Percentiles rank a stretch among this genome's conserved stretches.
Conservation (phyloP, 805 yeast genomes). For the Candida lessepsii region DNA sequence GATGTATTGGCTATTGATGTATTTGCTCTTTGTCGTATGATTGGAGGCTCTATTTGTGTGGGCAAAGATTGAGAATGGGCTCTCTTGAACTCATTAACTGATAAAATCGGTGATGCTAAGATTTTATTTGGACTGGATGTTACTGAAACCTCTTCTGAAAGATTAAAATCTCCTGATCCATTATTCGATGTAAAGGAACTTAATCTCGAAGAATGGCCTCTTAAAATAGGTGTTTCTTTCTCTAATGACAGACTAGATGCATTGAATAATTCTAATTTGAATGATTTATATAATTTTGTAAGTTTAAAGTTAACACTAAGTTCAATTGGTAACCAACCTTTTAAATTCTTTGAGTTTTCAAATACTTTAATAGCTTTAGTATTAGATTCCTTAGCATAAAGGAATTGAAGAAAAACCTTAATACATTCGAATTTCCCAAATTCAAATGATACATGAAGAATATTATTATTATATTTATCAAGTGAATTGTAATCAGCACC, state of each 20-base stretch:
- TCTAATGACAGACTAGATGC: background rate
- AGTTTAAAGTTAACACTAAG: constrained; percentile 31
- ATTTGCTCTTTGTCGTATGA: constrained; percentile 16
- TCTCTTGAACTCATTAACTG: constrained; percentile 26
- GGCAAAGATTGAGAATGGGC: constrained; percentile 37
- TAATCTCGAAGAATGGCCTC: constrained; percentile 1
- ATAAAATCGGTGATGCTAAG: constrained; percentile 31
- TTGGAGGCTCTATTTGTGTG: constrained; percentile 20
- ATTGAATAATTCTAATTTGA: constrained; percentile 22
- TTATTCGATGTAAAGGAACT: constrained; percentile 1
- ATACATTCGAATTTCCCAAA: constrained; percentile 34
- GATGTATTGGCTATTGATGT: constrained; percentile 7
- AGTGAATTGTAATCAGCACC: constrained; percentile 35
- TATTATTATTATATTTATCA: constrained; percentile 36
- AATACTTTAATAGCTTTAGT: constrained; percentile 18
- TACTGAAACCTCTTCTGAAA: background rate
- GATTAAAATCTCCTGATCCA: background rate
- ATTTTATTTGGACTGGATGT: constrained; percentile 22
- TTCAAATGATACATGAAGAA: constrained; percentile 40
- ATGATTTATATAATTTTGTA: constrained; percentile 22
- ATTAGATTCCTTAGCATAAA: constrained; percentile 8
- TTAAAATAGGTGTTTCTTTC: constrained; percentile 1
- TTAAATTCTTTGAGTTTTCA: constrained; percentile 23
- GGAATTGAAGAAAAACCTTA: constrained; percentile 18
- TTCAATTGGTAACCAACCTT: constrained; percentile 35